Conservation (phyloP, 2,329 filamentous ascomycete species). For the Scytalidium lignicola region DNA sequence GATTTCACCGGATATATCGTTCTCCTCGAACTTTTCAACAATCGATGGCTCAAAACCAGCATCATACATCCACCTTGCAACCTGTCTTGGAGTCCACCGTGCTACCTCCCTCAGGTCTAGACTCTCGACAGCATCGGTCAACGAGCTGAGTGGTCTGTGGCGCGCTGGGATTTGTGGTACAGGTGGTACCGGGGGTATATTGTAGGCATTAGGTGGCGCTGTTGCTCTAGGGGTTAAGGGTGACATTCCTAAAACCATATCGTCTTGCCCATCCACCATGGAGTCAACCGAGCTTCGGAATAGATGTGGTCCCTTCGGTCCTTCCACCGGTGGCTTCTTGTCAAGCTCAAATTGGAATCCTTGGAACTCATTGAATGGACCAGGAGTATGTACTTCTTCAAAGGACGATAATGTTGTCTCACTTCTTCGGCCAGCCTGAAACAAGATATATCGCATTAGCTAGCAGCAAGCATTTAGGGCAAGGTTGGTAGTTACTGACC, state of each 20-base stretch:
- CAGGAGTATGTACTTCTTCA: constrained; percentile 76
- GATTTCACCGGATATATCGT: constrained; percentile 87
- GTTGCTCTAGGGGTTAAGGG: constrained; percentile 63
- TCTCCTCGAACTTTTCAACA: constrained; percentile 79
- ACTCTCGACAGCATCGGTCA: constrained; percentile 51
- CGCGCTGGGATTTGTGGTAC: constrained; percentile 19
- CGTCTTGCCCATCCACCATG: constrained; percentile 44
- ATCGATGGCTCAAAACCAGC: constrained; percentile 71
- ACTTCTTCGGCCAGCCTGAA: constrained; percentile 65
- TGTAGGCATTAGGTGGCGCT: constrained; percentile 19
- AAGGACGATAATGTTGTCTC: constrained; percentile 84
- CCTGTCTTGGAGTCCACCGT: constrained; percentile 68
- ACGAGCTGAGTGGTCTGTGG: constrained; percentile 43
- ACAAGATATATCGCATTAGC: constrained; percentile 11
- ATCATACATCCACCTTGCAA: constrained; percentile 82
- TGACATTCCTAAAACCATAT: constrained; percentile 61
- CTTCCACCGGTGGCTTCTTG: constrained; percentile 62
- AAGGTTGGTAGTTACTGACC: constrained; percentile 45
- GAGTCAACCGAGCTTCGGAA: constrained; percentile 66
- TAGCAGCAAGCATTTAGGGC: constrained; percentile 11
- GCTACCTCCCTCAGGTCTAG: constrained; percentile 56
- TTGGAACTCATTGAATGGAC: constrained; percentile 55
- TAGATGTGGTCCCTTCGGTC: constrained; percentile 79
- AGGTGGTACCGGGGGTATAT: constrained; percentile 11
- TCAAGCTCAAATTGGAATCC: constrained; percentile 56